Evolutionary conservation across 176 grass and related monocot genomes (phyloP).

Genomic region (Bromus sterilis): DNA sequence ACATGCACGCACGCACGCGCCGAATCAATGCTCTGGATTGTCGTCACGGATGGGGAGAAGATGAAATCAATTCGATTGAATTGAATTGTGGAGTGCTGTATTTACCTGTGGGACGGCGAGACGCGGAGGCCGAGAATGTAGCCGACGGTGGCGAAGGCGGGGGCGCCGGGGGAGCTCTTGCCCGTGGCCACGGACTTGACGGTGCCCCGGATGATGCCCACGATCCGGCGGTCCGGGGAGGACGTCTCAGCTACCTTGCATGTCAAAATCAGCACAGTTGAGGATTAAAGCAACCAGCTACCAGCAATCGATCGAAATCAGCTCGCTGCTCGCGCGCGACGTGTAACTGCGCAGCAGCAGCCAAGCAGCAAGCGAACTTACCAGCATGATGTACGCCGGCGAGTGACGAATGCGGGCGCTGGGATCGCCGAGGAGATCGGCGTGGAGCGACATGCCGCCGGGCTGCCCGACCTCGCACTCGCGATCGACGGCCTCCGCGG

Average conservation of each 20-base stretch:
- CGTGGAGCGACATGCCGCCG: constrained; percentile 60
- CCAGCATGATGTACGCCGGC: constrained; percentile 68
- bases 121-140: constrained; percentile 85
- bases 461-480: constrained; percentile 62
- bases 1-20: neutral
- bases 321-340: neutral
- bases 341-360: neutral
- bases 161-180: neutral
- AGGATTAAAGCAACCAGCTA: constrained; percentile 4
- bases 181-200: constrained; percentile 76
- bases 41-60: neutral
- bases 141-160: constrained; percentile 38
- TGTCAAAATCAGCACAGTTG: constrained; percentile 6
- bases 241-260: constrained; percentile 75
- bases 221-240: constrained; percentile 36
- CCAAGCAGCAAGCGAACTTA: constrained; percentile 1
- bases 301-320: neutral
- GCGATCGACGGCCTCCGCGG: constrained; percentile 52
- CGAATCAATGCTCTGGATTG: too few relatives aligned
- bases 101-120: constrained; percentile 42
- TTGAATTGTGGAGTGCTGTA: neutral
- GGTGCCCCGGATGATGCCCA: constrained; percentile 72
- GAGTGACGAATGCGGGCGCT: constrained; percentile 71
- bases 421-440: constrained; percentile 82
- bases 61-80: neutral